Percentiles rank a stretch among this genome's conserved stretches.
Conservation (phyloP, 306 rosid genomes). For the Prunus campanulata region DNA sequence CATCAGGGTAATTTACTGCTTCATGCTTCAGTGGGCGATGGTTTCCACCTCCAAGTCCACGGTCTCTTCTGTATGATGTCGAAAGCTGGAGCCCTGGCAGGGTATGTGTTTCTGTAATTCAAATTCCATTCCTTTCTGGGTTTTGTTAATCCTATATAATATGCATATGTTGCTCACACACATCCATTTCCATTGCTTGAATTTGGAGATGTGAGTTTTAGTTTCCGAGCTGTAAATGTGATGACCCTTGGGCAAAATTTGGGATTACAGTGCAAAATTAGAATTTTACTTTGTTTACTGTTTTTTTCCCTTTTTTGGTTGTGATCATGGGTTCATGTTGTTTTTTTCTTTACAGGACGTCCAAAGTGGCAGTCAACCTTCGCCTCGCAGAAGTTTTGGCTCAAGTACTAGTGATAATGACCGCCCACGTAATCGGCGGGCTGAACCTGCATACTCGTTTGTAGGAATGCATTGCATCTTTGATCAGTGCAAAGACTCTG, state of each 20-base stretch:
- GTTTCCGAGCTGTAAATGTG: background rate
- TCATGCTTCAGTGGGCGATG: constrained; percentile 98
- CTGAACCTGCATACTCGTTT: constrained; percentile 86
- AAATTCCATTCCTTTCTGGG: background rate
- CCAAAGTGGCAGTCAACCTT: constrained; percentile 53
- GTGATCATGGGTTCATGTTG: background rate
- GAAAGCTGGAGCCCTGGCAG: constrained; percentile 79
- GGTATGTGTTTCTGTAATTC: constrained; percentile 60
- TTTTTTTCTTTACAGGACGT: constrained; percentile 46
- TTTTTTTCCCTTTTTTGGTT: background rate
- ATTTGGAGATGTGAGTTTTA: background rate
- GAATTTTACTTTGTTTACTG: background rate
- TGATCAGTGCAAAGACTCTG: constrained; percentile 90
- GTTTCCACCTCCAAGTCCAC: constrained; percentile 68
- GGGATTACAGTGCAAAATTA: background rate
- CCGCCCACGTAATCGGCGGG: constrained; percentile 47
- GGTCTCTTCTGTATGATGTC: constrained; percentile 73
- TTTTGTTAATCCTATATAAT: background rate
- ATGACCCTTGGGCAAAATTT: background rate
- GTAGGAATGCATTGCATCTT: constrained; percentile 97
- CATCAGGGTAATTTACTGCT: constrained; percentile 82
- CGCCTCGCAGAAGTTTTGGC: constrained; percentile 71
- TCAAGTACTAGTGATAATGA: constrained; percentile 72
- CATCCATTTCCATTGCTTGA: background rate
- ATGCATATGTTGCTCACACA: background rate